Percentiles rank a stretch among this genome's conserved stretches.
Evolutionary conservation across 2,329 filamentous ascomycete genomes (phyloP).

Genomic region (Rhinocladiella mackenziei): DNA sequence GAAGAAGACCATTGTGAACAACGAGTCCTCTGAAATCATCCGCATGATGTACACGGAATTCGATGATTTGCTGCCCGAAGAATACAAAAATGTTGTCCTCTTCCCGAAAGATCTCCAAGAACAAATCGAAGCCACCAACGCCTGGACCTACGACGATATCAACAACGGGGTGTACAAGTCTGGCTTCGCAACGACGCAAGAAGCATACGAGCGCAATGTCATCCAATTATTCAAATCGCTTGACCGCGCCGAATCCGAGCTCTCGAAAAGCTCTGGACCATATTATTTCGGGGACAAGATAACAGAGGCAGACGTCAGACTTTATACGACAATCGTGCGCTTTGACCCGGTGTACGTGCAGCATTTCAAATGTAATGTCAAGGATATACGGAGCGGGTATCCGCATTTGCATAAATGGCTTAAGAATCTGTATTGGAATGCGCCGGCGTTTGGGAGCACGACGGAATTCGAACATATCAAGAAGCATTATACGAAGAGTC

Average conservation of each 20-base stretch:
- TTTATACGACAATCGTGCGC: conserved; percentile 68
- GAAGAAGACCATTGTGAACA: conserved; percentile 73
- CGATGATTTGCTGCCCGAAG: conserved; percentile 61
- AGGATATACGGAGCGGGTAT: conserved; percentile 79
- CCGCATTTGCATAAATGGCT: conserved; percentile 78
- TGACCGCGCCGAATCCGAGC: conserved; percentile 69
- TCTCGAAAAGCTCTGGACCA: conserved; percentile 51
- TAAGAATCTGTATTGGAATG: conserved; percentile 77
- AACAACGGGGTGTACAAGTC: conserved; percentile 54
- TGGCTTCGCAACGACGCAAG: conserved; percentile 79
- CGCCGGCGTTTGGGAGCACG: conserved; percentile 71
- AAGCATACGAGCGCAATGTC: conserved; percentile 75
- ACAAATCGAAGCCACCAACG: conserved; percentile 72
- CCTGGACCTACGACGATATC: conserved; percentile 69
- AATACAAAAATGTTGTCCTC: conserved; percentile 57
- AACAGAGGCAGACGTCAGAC: conserved; percentile 77
- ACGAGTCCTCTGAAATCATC: conserved; percentile 86
- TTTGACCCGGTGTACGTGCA: conserved; percentile 80
- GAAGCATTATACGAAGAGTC: conserved; percentile 66
- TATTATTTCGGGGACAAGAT: conserved; percentile 72
- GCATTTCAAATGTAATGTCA: conserved; percentile 76
- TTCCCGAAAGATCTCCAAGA: conserved; percentile 62
- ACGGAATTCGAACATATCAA: conserved; percentile 97
- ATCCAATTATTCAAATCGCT: conserved; percentile 68
- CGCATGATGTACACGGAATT: conserved; percentile 85